These are phyloP conservation scores for Scalesia atractyloides DNA, from an alignment of 129 eudicot genomes.

Conservation along the genomic window DNA sequence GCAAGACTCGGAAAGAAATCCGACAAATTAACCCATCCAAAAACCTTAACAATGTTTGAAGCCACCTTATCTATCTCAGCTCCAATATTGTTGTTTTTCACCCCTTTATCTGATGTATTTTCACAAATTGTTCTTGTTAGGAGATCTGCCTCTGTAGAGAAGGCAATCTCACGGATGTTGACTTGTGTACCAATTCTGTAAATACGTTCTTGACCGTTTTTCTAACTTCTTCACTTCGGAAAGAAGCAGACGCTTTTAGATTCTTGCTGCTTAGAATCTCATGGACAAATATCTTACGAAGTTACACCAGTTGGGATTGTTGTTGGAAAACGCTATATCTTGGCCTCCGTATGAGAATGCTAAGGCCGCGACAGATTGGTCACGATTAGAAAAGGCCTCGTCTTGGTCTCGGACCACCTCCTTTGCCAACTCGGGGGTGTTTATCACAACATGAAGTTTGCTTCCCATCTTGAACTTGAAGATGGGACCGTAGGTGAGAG, in stretches of 20 bases:
- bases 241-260: background rate
- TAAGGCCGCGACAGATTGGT: background rate
- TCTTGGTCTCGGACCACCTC: conserved; percentile 19
- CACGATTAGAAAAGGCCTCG: conserved; percentile 3
- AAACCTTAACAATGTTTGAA: background rate
- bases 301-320: background rate
- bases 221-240: conserved; percentile 3
- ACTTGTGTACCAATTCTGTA: background rate
- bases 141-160: background rate
- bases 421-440: background rate
- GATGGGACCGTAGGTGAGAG: conserved; percentile 12
- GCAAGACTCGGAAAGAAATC: conserved; percentile 15
- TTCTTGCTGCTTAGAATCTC: conserved; percentile 17
- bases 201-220: background rate
- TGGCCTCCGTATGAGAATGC: background rate
- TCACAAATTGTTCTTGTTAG: background rate
- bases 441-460: conserved; percentile 17
- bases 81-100: background rate
- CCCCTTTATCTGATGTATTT: conserved; percentile 4
- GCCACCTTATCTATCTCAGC: background rate
- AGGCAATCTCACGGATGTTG: background rate
- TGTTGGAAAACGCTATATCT: background rate
- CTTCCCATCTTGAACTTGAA: conserved; percentile 16
- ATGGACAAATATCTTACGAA: conserved; percentile 13
- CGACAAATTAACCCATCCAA: background rate